A percentile compares a stretch with the other conserved stretches of the same genome.
Conservation (phyloP, 768 basidiomycete genomes). For the Trametopsis cervina region DNA sequence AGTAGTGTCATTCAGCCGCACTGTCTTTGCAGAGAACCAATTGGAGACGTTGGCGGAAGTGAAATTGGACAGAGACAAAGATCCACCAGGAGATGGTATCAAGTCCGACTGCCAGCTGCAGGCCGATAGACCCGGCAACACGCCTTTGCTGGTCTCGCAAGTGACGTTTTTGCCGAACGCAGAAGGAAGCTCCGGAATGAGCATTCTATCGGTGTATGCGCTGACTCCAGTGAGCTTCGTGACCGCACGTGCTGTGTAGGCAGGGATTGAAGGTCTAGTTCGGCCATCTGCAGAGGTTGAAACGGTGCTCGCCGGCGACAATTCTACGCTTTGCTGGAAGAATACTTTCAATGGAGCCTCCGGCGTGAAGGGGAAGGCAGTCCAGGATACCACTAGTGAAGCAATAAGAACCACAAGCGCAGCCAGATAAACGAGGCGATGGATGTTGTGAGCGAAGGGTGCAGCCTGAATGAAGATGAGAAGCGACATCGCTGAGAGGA, state of each 20-base stretch:
- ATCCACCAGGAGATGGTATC: slow-evolving; percentile 33
- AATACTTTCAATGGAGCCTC: slow-evolving; percentile 60
- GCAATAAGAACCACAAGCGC: slow-evolving; percentile 36
- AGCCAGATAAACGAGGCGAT: slow-evolving; percentile 29
- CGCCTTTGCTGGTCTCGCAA: slow-evolving; percentile 16
- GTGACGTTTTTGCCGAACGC: slow-evolving; percentile 28
- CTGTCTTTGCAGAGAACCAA: slow-evolving; percentile 41
- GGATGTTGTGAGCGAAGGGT: slow-evolving; percentile 55
- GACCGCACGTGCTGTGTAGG: slow-evolving; percentile 23
- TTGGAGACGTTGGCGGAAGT: background rate
- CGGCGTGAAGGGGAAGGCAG: slow-evolving; percentile 54
- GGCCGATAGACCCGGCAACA: slow-evolving; percentile 31
- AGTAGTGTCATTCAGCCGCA: slow-evolving; percentile 34
- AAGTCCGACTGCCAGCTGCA: slow-evolving; percentile 43
- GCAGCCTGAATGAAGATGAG: slow-evolving; percentile 52
- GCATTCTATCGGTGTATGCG: slow-evolving; percentile 33
- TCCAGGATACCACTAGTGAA: slow-evolving; percentile 24
- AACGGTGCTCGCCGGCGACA: slow-evolving; percentile 19
- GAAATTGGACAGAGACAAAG: background rate
- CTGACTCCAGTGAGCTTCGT: slow-evolving; percentile 41
- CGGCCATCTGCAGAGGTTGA: background rate
- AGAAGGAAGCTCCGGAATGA: slow-evolving; percentile 50
- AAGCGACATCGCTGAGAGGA: slow-evolving; percentile 37
- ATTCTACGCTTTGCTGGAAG: slow-evolving; percentile 56
- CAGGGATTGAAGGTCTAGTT: background rate